phyloP scores from a whole-genome alignment of 345 rosid genomes.

The Streptanthus diversifolius region DNA sequence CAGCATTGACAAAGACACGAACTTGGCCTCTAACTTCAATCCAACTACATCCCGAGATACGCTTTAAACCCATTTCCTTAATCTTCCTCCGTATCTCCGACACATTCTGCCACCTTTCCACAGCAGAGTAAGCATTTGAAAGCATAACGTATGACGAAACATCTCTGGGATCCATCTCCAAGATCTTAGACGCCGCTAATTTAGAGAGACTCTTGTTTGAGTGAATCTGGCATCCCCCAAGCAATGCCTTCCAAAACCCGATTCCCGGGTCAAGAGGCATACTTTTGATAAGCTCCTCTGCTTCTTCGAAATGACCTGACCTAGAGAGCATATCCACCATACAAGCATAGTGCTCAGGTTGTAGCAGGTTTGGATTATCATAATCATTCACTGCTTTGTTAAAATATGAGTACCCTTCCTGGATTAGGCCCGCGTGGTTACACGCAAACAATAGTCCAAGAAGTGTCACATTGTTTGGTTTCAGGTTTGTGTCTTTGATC shows the following conservation, averaged over 20 bases:
- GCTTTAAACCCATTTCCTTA: constrained; percentile 52
- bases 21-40: constrained; percentile 50
- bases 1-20: constrained; percentile 54
- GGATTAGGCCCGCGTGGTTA: constrained; percentile 71
- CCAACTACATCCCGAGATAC: constrained; percentile 81
- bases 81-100: constrained; percentile 53
- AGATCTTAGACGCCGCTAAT: constrained; percentile 51
- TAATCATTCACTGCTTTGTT: constrained; percentile 34
- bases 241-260: constrained; percentile 88
- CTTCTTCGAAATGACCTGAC: constrained; percentile 58
- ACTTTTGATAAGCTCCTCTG: constrained; percentile 44
- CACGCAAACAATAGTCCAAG: constrained; percentile 77
- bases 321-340: constrained; percentile 80
- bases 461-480: constrained; percentile 59
- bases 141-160: constrained; percentile 80
- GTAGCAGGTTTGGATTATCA: constrained; percentile 40
- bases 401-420: constrained; percentile 60
- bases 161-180: constrained; percentile 64
- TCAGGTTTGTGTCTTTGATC: constrained; percentile 36
- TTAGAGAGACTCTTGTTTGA: constrained; percentile 51
- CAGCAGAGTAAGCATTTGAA: constrained; percentile 69
- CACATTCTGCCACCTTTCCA: constrained; percentile 60
- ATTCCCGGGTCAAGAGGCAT: constrained; percentile 71
- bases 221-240: constrained; percentile 79
- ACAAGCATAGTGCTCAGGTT: constrained; percentile 70